Percentiles rank a stretch among this genome's conserved stretches.
phyloP scores from a whole-genome alignment of 805 yeast species.

The Starmera quercuum region DNA sequence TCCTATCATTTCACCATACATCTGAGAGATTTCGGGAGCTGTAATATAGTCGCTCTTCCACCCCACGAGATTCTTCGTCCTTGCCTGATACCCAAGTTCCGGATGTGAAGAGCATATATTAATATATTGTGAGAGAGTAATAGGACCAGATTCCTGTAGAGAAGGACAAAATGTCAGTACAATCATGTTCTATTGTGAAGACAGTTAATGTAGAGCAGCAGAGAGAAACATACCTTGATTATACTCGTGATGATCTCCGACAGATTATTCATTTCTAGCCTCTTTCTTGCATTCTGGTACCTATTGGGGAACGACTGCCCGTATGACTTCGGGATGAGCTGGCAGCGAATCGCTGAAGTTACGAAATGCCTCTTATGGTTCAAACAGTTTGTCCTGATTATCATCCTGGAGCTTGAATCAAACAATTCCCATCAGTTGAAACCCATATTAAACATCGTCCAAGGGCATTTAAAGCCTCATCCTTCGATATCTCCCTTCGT shows the following conservation, averaged over 20 bases:
- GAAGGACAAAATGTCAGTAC: neutral
- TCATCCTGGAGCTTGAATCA: no score
- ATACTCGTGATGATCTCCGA: constrained; percentile 21
- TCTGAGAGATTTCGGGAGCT: constrained; percentile 80
- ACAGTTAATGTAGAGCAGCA: neutral
- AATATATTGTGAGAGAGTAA: constrained; percentile 69
- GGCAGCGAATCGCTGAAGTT: neutral
- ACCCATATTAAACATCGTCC: no score
- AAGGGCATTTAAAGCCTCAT: no score
- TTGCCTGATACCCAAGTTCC: constrained; percentile 69
- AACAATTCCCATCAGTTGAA: no score
- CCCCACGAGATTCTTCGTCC: constrained; percentile 61
- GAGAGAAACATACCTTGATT: constrained; percentile 13
- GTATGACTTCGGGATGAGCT: neutral
- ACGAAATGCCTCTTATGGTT: no score
- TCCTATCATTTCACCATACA: constrained; percentile 82
- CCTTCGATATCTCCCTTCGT: no score
- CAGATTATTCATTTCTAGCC: constrained; percentile 2
- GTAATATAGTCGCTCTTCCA: constrained; percentile 70
- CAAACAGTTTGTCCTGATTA: no score
- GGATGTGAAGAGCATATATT: constrained; percentile 78
- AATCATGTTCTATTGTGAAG: neutral
- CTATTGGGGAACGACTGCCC: neutral
- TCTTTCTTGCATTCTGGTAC: neutral
- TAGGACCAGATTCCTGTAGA: constrained; percentile 60